phyloP scores from a whole-genome alignment of 495 filamentous ascomycete genomes.

The Hypoxylon fuscum region DNA sequence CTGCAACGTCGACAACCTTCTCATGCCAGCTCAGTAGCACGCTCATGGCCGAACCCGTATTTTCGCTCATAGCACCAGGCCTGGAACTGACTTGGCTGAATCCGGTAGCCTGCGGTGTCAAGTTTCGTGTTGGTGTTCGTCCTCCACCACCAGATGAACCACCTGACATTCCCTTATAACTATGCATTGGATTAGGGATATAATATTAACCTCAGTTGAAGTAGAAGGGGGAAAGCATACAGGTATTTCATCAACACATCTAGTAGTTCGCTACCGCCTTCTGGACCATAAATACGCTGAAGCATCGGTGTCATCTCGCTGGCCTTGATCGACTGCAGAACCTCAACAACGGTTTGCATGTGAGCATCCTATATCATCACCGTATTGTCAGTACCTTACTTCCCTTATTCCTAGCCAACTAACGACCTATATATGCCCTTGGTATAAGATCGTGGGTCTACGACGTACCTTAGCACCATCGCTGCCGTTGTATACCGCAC shows the following conservation, averaged over 20 bases:
- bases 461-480: slow-evolving; percentile 73
- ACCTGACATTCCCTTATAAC: slow-evolving; percentile 86
- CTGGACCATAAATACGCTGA: slow-evolving; percentile 72
- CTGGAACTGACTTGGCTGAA: slow-evolving; percentile 84
- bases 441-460: not conserved
- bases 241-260: slow-evolving; percentile 84
- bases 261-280: slow-evolving; percentile 75
- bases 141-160: slow-evolving; percentile 44
- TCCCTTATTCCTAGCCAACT: not conserved
- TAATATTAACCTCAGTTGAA: not conserved
- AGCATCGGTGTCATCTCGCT: slow-evolving; percentile 89
- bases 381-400: slow-evolving; percentile 20
- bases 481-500: slow-evolving; percentile 64
- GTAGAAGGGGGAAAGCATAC: slow-evolving; percentile 50
- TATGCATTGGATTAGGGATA: slow-evolving; percentile 33
- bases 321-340: slow-evolving; percentile 88
- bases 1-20: slow-evolving; percentile 90
- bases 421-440: not conserved
- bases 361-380: slow-evolving; percentile 70
- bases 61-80: slow-evolving; percentile 70
- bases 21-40: slow-evolving; percentile 95
- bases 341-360: slow-evolving; percentile 82
- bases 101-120: slow-evolving; percentile 81
- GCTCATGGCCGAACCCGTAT: slow-evolving; percentile 88
- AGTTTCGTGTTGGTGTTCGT: slow-evolving; percentile 54